Evolutionary conservation across 1,284 basidiomycete genomes (phyloP), one percentile per base, ranked within the genome.

Genomic region (Mycosarcoma maydis): DNA sequence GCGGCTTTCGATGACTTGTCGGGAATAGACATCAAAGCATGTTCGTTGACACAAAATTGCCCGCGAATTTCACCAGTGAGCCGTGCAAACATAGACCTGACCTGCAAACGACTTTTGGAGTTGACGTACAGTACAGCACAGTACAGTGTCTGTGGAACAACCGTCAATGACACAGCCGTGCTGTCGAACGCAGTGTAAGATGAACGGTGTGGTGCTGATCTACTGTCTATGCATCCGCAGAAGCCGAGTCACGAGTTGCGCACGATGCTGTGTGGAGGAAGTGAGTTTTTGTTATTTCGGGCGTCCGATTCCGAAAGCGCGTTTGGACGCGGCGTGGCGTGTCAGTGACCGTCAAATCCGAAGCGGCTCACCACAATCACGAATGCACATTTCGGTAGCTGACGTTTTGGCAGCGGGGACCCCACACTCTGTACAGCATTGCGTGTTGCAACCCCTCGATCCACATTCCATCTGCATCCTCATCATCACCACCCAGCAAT

Each of bases 261-360:
- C n/a, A n/a, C n/a, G n/a, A n/a, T n/a, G n/a, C n/a, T n/a, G n/a
- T n/a, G n/a, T n/a, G n/a, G n/a, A n/a, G n/a, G n/a, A n/a, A n/a
- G n/a, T n/a, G n/a, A n/a, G n/a, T 34, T 9, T 19, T 22, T 13
- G 33, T 26, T 41, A 17, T 38, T 47, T 47, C 44, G 27, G 30
- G 24, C 6, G 41, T n/a, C 17, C 23, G 33, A 20, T 8, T 29
- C 26, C 26, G 43, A 47, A 46, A 47, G 43, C 37, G 7, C 13
- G 47, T 50, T 34, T 16, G 17, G 11, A 4, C 14, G n/a, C 9
- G 41, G 23, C 17, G 9, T 19, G 8, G 9, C 10, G 36, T 20
- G 17, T 20, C 20, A 20, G 14, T 3, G 49, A 44, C 57, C 57
- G 57, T 59, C 57, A 59, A 59, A 59, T 38, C 57, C 57, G 57